Evolutionary conservation across 352 stramenopile genomes (phyloP).

Genomic region (Phytophthora kernoviae): DNA sequence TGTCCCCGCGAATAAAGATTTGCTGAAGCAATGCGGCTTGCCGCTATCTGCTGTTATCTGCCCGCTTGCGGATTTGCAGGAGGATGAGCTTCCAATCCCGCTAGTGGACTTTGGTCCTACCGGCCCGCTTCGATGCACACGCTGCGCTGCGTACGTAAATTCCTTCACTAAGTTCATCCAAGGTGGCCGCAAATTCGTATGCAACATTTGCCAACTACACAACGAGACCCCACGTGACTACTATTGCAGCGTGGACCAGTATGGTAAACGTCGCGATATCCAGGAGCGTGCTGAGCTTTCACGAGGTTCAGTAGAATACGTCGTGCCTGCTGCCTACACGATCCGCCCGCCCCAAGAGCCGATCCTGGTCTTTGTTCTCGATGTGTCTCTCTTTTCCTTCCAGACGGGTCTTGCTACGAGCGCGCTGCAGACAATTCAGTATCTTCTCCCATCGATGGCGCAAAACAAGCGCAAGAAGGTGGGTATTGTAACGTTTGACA

Average conservation of each 20-base stretch:
- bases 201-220: slow-evolving; percentile 87
- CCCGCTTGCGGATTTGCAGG: slow-evolving; percentile 79
- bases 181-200: slow-evolving; percentile 84
- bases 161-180: slow-evolving; percentile 90
- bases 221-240: slow-evolving; percentile 89
- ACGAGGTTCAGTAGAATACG: slow-evolving; percentile 85
- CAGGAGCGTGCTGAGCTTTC: slow-evolving; percentile 82
- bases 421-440: slow-evolving; percentile 78
- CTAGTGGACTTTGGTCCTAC: slow-evolving; percentile 86
- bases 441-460: slow-evolving; percentile 72
- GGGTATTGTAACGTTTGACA: slow-evolving; percentile 89
- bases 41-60: slow-evolving; percentile 85
- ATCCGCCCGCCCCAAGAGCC: slow-evolving; percentile 82
- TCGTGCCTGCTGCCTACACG: slow-evolving; percentile 84
- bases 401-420: slow-evolving; percentile 69
- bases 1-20: slow-evolving; percentile 71
- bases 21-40: slow-evolving; percentile 79
- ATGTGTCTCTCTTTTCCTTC: slow-evolving; percentile 87
- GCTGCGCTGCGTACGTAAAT: slow-evolving; percentile 89
- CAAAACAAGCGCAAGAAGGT: slow-evolving; percentile 88
- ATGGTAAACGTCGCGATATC: slow-evolving; percentile 80
- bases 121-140: slow-evolving; percentile 82
- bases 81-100: slow-evolving; percentile 83
- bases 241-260: slow-evolving; percentile 88
- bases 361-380: slow-evolving; percentile 88